Evolutionary conservation across 148 eudicot species (phyloP), one percentile per base, ranked within the genome.

Genomic region (Amaranthus palmeri): DNA sequence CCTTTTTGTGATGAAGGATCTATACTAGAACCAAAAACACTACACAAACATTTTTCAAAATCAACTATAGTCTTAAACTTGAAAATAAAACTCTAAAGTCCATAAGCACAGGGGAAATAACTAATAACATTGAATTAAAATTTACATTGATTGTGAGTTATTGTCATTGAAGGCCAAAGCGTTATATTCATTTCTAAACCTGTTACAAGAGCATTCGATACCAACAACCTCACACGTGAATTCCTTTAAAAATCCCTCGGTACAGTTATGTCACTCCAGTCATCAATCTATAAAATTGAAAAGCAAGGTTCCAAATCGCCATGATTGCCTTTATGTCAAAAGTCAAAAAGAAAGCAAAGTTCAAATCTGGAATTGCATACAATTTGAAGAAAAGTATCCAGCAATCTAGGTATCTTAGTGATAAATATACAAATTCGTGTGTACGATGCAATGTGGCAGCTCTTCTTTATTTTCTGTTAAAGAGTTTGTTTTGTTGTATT

Each of bases 161-260:
- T 82, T 70, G 15, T 83, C 88, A 83, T 46, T 79, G 50, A 81
- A 71, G 75, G 80, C 81, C 72, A 88, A 71, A 44, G 86, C 87
- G 79, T 88, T 87, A 76, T 81, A 89, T 67, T 91, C 93, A 72
- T 76, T 81, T 62, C 99, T 97, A 89, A 95, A 62, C 97, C 99
- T 42, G 96, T 91, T 71, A 95, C 88, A 81, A 73, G 74, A 76
- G 90, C 82, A 83, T 89, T 95, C 58, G 83, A 86, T 76, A 96
- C 99, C 72, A 91, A 75, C 51, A 67, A 40, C 86, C 99, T 88
- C 75, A 80, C 84, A 55, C 99, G 85, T 68, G 89, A 87, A 40
- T 81, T 81, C 74, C 82, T 84, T 15, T 84, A 81, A 65, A 89
- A 84, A 79, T 88, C 97, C 79, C 84, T 91, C 6, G 99, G 92